These are phyloP conservation scores for Talaromyces funiculosus DNA, from an alignment of 2,329 filamentous ascomycete genomes.

Conservation along the genomic window DNA sequence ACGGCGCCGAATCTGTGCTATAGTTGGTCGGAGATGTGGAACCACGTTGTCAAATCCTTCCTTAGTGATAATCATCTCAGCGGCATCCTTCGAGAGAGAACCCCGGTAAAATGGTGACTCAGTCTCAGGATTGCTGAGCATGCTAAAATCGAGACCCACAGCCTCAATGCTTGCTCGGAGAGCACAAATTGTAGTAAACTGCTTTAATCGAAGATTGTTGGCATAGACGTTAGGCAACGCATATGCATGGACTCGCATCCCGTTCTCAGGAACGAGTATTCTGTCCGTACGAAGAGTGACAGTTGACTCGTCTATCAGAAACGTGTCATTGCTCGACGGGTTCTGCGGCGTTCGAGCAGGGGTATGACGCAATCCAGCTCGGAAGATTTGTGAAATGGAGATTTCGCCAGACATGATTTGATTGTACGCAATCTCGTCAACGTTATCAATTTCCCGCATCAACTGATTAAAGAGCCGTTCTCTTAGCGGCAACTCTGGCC, in stretches of 20 bases:
- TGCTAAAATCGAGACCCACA: background rate
- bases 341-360: background rate
- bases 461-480: background rate
- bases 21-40: slow-evolving; percentile 3
- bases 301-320: background rate
- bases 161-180: background rate
- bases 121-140: background rate
- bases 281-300: background rate
- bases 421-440: background rate
- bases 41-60: background rate
- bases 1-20: background rate
- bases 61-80: background rate
- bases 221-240: slow-evolving; percentile 3
- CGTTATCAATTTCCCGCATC: background rate
- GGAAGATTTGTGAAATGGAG: background rate
- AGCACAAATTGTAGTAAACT: background rate
- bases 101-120: background rate
- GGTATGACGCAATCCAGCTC: background rate
- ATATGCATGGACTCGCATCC: background rate
- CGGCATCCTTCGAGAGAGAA: background rate
- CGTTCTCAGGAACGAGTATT: slow-evolving; percentile 5
- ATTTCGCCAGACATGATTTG: slow-evolving; percentile 2
- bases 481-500: background rate
- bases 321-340: background rate
- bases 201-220: slow-evolving; percentile 3